These are phyloP conservation scores for Solanum chilense DNA, from an alignment of 257 asterid genomes.

Conservation along the genomic window DNA sequence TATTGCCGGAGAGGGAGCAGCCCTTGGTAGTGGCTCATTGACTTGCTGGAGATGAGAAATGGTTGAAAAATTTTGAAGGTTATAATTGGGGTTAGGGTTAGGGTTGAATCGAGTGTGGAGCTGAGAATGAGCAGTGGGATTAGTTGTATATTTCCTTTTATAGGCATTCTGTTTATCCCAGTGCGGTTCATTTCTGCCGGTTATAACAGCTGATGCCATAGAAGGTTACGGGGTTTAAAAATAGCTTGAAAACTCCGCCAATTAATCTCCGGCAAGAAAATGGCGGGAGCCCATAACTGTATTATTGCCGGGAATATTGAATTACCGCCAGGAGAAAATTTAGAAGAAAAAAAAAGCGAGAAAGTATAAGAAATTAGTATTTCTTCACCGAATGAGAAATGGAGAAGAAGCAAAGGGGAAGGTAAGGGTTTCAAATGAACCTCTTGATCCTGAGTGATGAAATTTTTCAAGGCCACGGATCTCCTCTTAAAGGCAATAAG, in stretches of 20 bases:
- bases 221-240: not conserved
- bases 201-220: slow-evolving; percentile 25
- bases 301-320: not conserved
- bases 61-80: slow-evolving; percentile 1
- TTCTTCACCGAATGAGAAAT: not conserved
- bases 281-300: slow-evolving; percentile 13
- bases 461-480: not conserved
- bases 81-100: not conserved
- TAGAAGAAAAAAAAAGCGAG: not conserved
- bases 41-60: not conserved
- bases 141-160: slow-evolving; percentile 7
- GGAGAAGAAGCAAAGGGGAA: not conserved
- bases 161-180: slow-evolving; percentile 12
- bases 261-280: slow-evolving; percentile 11
- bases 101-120: slow-evolving; percentile 1
- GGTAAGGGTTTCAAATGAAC: slow-evolving; percentile 12
- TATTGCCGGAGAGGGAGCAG: not conserved
- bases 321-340: not conserved
- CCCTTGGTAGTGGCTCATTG: slow-evolving; percentile 2
- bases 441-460: not conserved
- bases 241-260: not conserved
- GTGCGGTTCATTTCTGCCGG: slow-evolving; percentile 12
- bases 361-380: not conserved
- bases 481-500: slow-evolving; percentile 18
- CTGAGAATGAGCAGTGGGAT: slow-evolving; percentile 1